A percentile compares a stretch with the other conserved stretches of the same genome.
phyloP scores from a whole-genome alignment of 345 rosid species.

The Rubroshorea leprosula region DNA sequence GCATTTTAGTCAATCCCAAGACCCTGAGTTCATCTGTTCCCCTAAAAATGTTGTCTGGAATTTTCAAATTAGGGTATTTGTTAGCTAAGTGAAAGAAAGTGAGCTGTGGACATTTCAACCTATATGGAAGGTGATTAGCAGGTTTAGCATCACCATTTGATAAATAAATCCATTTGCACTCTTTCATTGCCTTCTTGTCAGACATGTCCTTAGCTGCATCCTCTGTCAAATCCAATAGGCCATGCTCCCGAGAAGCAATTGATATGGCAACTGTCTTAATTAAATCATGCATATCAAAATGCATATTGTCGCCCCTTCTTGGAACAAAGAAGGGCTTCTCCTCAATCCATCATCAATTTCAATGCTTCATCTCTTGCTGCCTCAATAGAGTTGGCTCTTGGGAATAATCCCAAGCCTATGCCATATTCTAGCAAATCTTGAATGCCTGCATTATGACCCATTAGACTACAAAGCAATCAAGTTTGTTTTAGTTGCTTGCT shows the following conservation, averaged over 20 bases:
- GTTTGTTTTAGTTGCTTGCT: background rate
- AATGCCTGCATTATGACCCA: background rate
- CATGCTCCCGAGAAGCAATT: conserved; percentile 9
- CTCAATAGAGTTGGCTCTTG: background rate
- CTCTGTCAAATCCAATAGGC: background rate
- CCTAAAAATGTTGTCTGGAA: conserved; percentile 4
- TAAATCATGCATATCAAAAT: conserved; percentile 10
- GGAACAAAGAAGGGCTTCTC: conserved; percentile 6
- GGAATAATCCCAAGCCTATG: conserved; percentile 15
- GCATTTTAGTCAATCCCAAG: conserved; percentile 2
- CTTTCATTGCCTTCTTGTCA: background rate
- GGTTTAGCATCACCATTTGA: background rate
- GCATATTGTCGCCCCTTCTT: background rate
- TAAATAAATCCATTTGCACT: conserved; percentile 5
- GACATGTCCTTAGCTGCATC: background rate
- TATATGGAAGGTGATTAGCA: conserved; percentile 1
- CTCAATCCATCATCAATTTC: background rate
- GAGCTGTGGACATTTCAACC: conserved; percentile 13
- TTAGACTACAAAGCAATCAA: conserved; percentile 13
- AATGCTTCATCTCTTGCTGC: conserved; percentile 10
- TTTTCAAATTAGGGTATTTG: background rate
- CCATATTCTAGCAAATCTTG: conserved; percentile 8
- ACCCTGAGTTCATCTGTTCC: conserved; percentile 8
- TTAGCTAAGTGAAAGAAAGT: background rate
- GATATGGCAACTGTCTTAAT: conserved; percentile 10